Conservation (phyloP, 306 rosid species). For the Urtica urens region DNA sequence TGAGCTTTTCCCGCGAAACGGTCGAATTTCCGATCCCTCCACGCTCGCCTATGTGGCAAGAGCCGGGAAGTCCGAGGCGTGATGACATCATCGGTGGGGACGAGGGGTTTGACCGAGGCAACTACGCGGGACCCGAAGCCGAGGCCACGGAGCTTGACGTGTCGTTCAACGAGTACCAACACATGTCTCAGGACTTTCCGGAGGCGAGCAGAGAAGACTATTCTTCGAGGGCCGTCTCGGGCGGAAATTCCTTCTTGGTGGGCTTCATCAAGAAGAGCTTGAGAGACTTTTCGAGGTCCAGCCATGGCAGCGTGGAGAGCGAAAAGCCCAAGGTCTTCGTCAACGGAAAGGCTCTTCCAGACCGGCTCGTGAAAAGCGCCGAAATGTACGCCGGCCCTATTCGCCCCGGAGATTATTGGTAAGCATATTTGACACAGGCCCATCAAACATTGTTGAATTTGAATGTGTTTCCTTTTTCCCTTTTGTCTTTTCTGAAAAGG, state of each 20-base stretch:
- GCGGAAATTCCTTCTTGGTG: constrained; percentile 16
- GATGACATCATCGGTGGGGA: constrained; percentile 5
- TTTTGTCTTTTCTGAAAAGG: constrained; percentile 19
- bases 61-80: constrained; percentile 14
- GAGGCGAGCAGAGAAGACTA: constrained; percentile 27
- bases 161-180: constrained; percentile 25
- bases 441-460: too few relatives aligned
- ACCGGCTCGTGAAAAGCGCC: constrained; percentile 24
- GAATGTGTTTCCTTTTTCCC: background rate
- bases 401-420: constrained; percentile 48
- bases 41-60: constrained; percentile 16
- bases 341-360: constrained; percentile 30
- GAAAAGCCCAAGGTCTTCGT: constrained; percentile 24
- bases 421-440: constrained; percentile 1
- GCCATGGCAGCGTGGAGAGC: constrained; percentile 13
- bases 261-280: constrained; percentile 26
- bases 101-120: constrained; percentile 11
- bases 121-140: constrained; percentile 13
- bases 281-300: constrained; percentile 25
- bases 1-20: constrained; percentile 2
- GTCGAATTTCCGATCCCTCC: constrained; percentile 13
- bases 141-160: constrained; percentile 23
- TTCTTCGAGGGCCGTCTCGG: constrained; percentile 17
- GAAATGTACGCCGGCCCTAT: constrained; percentile 41
- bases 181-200: constrained; percentile 25